Evolutionary conservation across 352 stramenopile genomes (phyloP), one percentile per base, ranked within the genome.

Genomic region (Globisporangium spinosum): DNA sequence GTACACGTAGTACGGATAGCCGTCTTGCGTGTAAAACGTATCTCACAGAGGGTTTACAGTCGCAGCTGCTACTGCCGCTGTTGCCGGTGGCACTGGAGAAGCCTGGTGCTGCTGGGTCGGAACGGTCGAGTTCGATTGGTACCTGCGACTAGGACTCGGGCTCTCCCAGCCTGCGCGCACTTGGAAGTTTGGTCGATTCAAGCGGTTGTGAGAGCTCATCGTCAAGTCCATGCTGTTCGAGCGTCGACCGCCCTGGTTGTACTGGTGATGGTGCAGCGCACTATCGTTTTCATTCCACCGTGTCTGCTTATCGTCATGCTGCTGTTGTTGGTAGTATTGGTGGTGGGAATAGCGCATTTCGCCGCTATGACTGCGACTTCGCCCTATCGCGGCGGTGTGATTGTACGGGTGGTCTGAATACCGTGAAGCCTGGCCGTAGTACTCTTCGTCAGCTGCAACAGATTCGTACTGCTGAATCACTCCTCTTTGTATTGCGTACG

Each of bases 1-100:
- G 70, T 93, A 88, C 17, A 94, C 82, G 58, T 92, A 95, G 70
- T 93, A 95, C 17, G 79, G 72, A 55, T 95, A 91, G 4, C 87
- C 87, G 54, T 95, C 80, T 51, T 85, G 65, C 0, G 80, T 89
- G 68, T 91, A 90, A 45, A 87, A 79, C 7, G 77, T 89, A 13
- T 93, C 82, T 82, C 84, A 95, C 40, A 80, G 58, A 49, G 51
- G 32, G 29, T 61, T 40, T 7, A 47, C 53, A 17, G 29, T 4
- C 29, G 4, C 29, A 32, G 29, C 4, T n/a, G 15, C 15, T 53
- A 1, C 3, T 10, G 62, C 3, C 43, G 29, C 34, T 9, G 38
- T 17, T 23, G 45, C 22, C 15, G n/a, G 15, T 12, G 58, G 29
- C 20, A 25, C 15, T 17, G 13, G 32, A 7, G 58, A 47, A 25